A percentile compares a stretch with the other conserved stretches of the same genome.
Conservation (phyloP, 2,329 filamentous ascomycete genomes). For the Ophiostoma perfectum region DNA sequence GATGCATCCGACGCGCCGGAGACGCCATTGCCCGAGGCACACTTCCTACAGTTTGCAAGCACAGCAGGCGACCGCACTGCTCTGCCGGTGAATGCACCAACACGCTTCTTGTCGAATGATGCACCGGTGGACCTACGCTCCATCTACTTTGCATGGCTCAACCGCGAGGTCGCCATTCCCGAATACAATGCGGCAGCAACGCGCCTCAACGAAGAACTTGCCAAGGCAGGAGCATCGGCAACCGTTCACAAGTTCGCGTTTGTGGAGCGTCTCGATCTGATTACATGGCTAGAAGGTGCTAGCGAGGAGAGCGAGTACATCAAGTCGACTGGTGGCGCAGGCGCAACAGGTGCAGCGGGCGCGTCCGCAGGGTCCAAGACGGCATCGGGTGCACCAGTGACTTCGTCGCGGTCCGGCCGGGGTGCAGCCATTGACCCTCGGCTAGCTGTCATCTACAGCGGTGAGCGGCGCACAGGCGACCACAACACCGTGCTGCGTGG, state of each 20-base stretch:
- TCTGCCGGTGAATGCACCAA: constrained; percentile 65
- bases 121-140: constrained; percentile 78
- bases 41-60: constrained; percentile 67
- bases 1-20: constrained; percentile 57
- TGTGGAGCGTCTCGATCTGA: constrained; percentile 83
- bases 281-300: constrained; percentile 88
- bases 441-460: constrained; percentile 81
- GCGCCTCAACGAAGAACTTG: constrained; percentile 72
- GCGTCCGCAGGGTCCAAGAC: constrained; percentile 20
- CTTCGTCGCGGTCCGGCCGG: constrained; percentile 52
- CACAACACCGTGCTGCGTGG: constrained; percentile 83
- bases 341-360: constrained; percentile 6
- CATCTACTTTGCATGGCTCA: constrained; percentile 94
- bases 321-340: constrained; percentile 51
- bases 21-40: constrained; percentile 66
- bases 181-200: constrained; percentile 85
- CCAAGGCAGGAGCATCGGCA: constrained; percentile 47
- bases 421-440: constrained; percentile 66
- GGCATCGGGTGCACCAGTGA: constrained; percentile 40
- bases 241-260: constrained; percentile 85
- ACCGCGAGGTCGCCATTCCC: constrained; percentile 81
- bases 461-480: constrained; percentile 87
- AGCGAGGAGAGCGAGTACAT: constrained; percentile 91
- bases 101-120: constrained; percentile 77
- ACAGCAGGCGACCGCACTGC: constrained; percentile 42